phyloP scores from a whole-genome alignment of 208 protist genomes.

The Trichomonas gallinae region DNA sequence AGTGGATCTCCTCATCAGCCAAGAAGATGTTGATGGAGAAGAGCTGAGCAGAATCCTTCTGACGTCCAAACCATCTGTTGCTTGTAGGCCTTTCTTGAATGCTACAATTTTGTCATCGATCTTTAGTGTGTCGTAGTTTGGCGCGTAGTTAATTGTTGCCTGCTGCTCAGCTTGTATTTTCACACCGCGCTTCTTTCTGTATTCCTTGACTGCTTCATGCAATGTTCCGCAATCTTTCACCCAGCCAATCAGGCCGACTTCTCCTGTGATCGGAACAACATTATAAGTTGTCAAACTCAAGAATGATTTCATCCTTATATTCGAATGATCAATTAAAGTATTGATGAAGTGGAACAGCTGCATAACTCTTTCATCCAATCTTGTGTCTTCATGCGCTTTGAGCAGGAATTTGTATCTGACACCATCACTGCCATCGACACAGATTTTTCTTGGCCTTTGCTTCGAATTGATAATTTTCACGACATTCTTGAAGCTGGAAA shows the following conservation, averaged over 20 bases:
- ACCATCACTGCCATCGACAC: not conserved
- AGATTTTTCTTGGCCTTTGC: not conserved
- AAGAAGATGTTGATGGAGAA: not conserved
- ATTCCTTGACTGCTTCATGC: not conserved
- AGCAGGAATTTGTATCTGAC: not conserved
- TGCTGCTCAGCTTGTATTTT: not conserved
- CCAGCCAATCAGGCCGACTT: not conserved
- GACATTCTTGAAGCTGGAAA: not conserved
- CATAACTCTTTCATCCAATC: slow-evolving; percentile 20
- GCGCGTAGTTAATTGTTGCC: not conserved
- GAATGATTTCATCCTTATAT: not conserved
- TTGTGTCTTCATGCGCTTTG: slow-evolving; percentile 1
- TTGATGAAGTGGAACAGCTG: slow-evolving; percentile 11
- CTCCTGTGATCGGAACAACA: not conserved
- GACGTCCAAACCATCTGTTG: not conserved
- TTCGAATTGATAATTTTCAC: not conserved
- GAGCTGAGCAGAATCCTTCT: not conserved
- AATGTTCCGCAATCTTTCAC: not conserved
- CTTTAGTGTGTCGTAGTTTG: not conserved
- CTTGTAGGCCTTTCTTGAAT: not conserved
- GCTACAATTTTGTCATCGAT: not conserved
- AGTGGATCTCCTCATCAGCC: not conserved
- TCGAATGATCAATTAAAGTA: not conserved
- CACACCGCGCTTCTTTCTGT: not conserved
- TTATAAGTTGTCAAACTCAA: not conserved